A percentile compares a stretch with the other conserved stretches of the same genome.
Conservation (phyloP, 768 basidiomycete species). For the Leccinum disarticulatum region DNA sequence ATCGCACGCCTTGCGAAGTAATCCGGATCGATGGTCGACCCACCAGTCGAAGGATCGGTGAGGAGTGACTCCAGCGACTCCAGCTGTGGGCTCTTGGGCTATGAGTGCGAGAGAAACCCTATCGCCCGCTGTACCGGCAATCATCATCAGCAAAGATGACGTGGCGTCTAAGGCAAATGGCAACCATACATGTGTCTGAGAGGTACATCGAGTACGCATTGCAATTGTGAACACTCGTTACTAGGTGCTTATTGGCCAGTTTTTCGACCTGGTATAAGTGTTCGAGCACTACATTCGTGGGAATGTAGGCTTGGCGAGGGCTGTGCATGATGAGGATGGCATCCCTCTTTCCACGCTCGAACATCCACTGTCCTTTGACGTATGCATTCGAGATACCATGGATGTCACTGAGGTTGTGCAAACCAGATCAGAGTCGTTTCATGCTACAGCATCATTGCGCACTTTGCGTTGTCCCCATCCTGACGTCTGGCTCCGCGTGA, state of each 20-base stretch:
- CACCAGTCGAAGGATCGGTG: slow-evolving; percentile 17
- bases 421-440: not conserved
- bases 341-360: slow-evolving; percentile 25
- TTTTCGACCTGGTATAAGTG: slow-evolving; percentile 25
- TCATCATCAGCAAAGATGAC: not conserved
- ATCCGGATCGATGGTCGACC: slow-evolving; percentile 11
- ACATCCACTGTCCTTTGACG: slow-evolving; percentile 34
- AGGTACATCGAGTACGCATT: slow-evolving; percentile 35
- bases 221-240: slow-evolving; percentile 32
- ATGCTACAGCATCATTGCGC: not conserved
- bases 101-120: slow-evolving; percentile 23
- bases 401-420: slow-evolving; percentile 5
- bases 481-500: slow-evolving; percentile 18
- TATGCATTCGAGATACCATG: slow-evolving; percentile 25
- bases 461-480: slow-evolving; percentile 21
- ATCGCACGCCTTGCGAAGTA: slow-evolving; percentile 23
- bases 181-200: slow-evolving; percentile 23
- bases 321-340: slow-evolving; percentile 34
- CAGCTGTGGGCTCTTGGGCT: slow-evolving; percentile 7
- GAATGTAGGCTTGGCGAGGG: slow-evolving; percentile 25
- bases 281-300: slow-evolving; percentile 23
- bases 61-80: not conserved
- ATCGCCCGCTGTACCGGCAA: slow-evolving; percentile 18
- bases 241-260: slow-evolving; percentile 31
- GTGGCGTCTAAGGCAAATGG: not conserved